phyloP scores from a whole-genome alignment of 495 filamentous ascomycete species.

The Rusavskia elegans region DNA sequence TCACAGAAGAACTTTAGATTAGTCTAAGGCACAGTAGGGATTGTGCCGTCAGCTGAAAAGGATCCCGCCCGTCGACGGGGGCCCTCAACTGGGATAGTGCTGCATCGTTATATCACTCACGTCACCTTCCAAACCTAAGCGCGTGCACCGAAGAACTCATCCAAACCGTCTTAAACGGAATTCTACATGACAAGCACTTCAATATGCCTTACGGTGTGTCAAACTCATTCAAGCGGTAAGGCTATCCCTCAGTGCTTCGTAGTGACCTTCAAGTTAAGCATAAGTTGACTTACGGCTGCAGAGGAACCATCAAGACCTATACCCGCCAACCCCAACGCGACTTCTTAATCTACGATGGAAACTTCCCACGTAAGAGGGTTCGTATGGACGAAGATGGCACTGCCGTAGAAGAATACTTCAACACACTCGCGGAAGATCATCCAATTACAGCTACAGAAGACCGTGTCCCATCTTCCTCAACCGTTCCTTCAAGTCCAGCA shows the following conservation, averaged over 20 bases:
- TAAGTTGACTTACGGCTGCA: neutral
- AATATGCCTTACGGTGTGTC: constrained; percentile 41
- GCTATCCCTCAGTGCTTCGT: neutral
- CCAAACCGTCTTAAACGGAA: neutral
- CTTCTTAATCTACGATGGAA: neutral
- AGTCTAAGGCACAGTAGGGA: no score
- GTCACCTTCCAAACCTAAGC: no score
- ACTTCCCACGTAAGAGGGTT: constrained; percentile 11
- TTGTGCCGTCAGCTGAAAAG: no score
- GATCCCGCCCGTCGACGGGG: no score
- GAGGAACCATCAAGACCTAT: constrained; percentile 14
- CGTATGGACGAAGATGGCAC: constrained; percentile 10
- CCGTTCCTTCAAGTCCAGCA: constrained; percentile 30
- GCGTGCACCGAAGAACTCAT: no score
- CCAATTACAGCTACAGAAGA: neutral
- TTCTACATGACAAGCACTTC: neutral
- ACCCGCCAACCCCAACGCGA: constrained; percentile 7
- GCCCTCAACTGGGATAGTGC: no score
- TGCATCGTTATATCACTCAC: no score
- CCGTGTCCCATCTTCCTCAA: constrained; percentile 20
- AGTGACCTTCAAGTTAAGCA: neutral
- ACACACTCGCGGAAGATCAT: neutral
- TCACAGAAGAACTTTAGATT: no score
- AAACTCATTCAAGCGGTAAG: constrained; percentile 41
- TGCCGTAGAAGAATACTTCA: constrained; percentile 7